These are phyloP conservation scores for Sequoiadendron giganteum DNA, from an alignment of 75 land plant species.

Conservation along the genomic window DNA sequence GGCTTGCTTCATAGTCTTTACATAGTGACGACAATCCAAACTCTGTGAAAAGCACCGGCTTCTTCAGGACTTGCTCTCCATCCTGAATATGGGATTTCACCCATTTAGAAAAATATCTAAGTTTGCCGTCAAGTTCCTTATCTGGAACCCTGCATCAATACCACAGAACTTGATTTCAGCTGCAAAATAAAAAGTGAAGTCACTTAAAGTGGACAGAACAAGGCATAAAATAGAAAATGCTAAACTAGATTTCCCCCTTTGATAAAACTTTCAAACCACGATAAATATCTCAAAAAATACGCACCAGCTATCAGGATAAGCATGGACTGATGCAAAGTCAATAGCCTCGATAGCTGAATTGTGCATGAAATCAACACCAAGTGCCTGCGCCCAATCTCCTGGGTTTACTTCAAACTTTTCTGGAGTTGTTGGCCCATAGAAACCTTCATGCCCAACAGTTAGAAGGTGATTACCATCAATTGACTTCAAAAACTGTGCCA, in stretches of 20 bases:
- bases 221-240: background rate
- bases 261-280: background rate
- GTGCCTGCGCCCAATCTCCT: slow-evolving; percentile 34
- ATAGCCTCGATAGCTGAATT: slow-evolving; percentile 52
- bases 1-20: slow-evolving; percentile 38
- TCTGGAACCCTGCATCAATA: slow-evolving; percentile 38
- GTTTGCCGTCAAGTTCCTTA: slow-evolving; percentile 38
- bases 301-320: slow-evolving; percentile 88
- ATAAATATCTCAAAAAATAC: slow-evolving; percentile 10
- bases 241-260: background rate
- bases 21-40: slow-evolving; percentile 65
- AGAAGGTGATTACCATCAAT: slow-evolving; percentile 75
- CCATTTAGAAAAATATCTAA: slow-evolving; percentile 60
- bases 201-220: background rate
- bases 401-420: slow-evolving; percentile 58
- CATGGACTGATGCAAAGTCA: slow-evolving; percentile 91
- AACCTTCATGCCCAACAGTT: slow-evolving; percentile 84
- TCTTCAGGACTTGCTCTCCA: slow-evolving; percentile 60
- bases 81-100: slow-evolving; percentile 75
- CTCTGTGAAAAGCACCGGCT: slow-evolving; percentile 89
- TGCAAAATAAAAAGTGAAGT: background rate
- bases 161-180: background rate
- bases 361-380: slow-evolving; percentile 87
- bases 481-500: slow-evolving; percentile 73
- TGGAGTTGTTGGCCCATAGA: slow-evolving; percentile 59